phyloP scores from a whole-genome alignment of 2,329 filamentous ascomycete species.

The Didymella sp. region DNA sequence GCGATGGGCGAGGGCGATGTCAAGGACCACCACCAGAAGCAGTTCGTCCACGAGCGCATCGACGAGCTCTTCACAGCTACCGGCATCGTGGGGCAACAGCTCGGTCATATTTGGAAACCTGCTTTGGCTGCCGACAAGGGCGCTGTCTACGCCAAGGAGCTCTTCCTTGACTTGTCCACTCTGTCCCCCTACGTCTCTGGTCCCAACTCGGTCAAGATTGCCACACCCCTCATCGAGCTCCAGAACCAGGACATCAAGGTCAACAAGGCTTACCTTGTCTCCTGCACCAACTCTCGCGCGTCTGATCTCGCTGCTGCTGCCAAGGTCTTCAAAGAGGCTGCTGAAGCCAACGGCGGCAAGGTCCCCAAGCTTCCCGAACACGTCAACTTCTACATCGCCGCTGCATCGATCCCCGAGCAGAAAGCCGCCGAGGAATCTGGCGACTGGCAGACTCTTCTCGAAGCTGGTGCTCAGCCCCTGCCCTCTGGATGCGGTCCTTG shows the following conservation, averaged over 20 bases:
- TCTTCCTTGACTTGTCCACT: conserved; percentile 83
- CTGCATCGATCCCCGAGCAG: conserved; percentile 82
- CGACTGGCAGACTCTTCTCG: conserved; percentile 82
- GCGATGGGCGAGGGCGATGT: conserved; percentile 64
- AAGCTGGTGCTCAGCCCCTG: conserved; percentile 76
- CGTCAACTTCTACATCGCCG: conserved; percentile 88
- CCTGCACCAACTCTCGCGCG: conserved; percentile 84
- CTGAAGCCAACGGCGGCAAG: conserved; percentile 63
- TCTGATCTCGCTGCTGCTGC: conserved; percentile 85
- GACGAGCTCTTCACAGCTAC: conserved; percentile 68
- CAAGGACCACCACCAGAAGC: conserved; percentile 58
- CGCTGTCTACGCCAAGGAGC: conserved; percentile 80
- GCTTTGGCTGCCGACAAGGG: conserved; percentile 74
- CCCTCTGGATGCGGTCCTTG: conserved; percentile 82
- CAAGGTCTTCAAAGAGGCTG: conserved; percentile 81
- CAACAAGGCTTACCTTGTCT: conserved; percentile 85
- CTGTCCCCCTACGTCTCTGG: conserved; percentile 85
- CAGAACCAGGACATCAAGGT: conserved; percentile 76
- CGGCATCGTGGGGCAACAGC: conserved; percentile 46
- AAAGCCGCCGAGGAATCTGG: conserved; percentile 77
- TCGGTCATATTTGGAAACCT: conserved; percentile 57
- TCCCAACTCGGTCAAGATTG: conserved; percentile 89
- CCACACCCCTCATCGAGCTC: conserved; percentile 77
- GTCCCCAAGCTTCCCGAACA: conserved; percentile 74
- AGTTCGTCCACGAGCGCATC: conserved; percentile 75